A percentile compares a stretch with the other conserved stretches of the same genome.
Evolutionary conservation across 176 grass and related monocot genomes (phyloP).

Genomic region (Saccharum spontaneum): DNA sequence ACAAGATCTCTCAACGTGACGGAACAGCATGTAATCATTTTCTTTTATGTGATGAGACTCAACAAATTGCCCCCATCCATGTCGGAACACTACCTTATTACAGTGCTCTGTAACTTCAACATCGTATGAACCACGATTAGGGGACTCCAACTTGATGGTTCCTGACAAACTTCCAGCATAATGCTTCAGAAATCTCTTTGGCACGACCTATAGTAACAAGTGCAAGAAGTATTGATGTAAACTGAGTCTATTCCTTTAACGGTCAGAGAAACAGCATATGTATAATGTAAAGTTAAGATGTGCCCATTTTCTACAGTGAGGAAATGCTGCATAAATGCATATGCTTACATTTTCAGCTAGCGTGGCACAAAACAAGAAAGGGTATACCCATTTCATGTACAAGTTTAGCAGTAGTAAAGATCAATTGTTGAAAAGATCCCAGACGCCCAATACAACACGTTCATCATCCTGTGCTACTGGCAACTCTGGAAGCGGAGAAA

Average conservation of each 20-base stretch:
- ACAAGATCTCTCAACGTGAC: not conserved
- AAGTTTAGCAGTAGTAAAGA: not conserved
- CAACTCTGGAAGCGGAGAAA: no score
- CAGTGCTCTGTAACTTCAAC: conserved; percentile 20
- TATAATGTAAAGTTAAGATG: not conserved
- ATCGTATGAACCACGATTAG: conserved; percentile 28
- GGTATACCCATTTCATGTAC: not conserved
- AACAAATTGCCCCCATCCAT: conserved; percentile 53
- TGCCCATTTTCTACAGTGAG: not conserved
- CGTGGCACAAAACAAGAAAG: not conserved
- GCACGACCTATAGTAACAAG: conserved; percentile 38
- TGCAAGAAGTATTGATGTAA: not conserved
- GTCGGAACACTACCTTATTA: conserved; percentile 21
- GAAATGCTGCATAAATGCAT: not conserved
- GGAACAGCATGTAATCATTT: conserved; percentile 45
- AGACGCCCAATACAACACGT: no score
- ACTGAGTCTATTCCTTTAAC: not conserved
- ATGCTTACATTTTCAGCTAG: not conserved
- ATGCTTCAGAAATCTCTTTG: conserved; percentile 38
- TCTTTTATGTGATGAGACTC: conserved; percentile 37
- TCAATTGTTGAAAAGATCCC: not conserved
- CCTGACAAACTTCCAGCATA: conserved; percentile 27
- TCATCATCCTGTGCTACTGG: no score
- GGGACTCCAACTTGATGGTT: conserved; percentile 38
- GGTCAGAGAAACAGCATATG: not conserved